Base-by-base conservation (phyloP, 306 rosid species). In the Glycine latifolia region DNA sequence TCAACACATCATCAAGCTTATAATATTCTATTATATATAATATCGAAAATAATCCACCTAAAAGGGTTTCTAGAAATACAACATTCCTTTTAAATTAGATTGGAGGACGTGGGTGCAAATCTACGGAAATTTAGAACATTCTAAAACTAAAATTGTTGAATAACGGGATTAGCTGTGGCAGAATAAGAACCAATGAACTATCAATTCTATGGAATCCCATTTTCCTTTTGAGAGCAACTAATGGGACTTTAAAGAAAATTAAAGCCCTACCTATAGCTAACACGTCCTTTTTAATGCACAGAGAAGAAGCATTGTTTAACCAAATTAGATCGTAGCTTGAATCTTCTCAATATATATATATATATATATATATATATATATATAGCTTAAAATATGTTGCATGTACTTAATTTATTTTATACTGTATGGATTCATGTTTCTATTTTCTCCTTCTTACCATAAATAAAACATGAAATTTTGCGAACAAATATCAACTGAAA, bases 131-230 rank as follows among this genome's bases (percentile, higher is more conserved):
- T n/a, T 31, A 73, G 76, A 82, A 79, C 47, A 47, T 79, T 75
- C 80, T 63, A 37, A 60, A 65, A 48, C 44, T 10, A 62, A 10
- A 46, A 69, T 67, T 8, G 46, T 73, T 13, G 60, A 67, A n/a
- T 5, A 33, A 69, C 15, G 44, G 60, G 52, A 70, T 69, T 37
- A 37, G 5, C 50, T 62, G 79, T 73, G 80, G 82, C 54, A 75
- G 77, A 86, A 70, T 56, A 79, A 75, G 73, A 76, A 63, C 79
- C 78, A 79, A 71, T 76, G 59, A 73, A 79, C 4, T 78, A 58
- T 83, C 65, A 76, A 71, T 74, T 80, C 72, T 56, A 48, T 63
- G 66, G 76, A 83, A 81, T 75, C 82, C 35, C 59, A 58, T 53
- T 86, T 78, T 69, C 48, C 66, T 53, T 61, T 71, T 77, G 61